Evolutionary conservation across 2,329 filamentous ascomycete genomes (phyloP), one percentile per base, ranked within the genome.

Genomic region (Hymenoscyphus infarciens): DNA sequence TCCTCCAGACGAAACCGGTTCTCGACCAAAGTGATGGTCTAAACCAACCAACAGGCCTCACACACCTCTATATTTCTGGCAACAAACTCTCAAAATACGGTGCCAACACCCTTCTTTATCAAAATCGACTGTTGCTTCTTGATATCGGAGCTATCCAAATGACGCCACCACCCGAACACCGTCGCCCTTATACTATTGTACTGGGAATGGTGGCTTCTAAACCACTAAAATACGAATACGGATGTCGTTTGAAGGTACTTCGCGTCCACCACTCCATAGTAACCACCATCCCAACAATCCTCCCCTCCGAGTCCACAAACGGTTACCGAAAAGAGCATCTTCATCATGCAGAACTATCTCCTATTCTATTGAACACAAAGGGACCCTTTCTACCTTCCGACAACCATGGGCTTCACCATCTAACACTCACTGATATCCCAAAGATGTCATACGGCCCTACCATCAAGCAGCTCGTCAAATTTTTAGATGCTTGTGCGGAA

Each of bases 191-290:
- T 38, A 56, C 62, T 22, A 61, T 56, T 60, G 3, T 68, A 61
- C 56, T 62, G 60, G 45, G 33, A 6, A 60, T 58, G 53, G 29
- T 58, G 4, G 52, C 27, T 22, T 11, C 38, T 31, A 29, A n/a
- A 19, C 31, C 57, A 62, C 6, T 65, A 74, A 73, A 74, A 75
- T 0, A 70, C 65, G 78, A 0, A 77, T 84, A 67, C 66, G 82
- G 8, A 80, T 85, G 61, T 78, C 83, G 83, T 65, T 74, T 87
- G 4, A 79, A 81, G 35, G 75, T 75, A 1, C 73, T 87, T 1
- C 79, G 81, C 13, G 75, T 86, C 5, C 85, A 88, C 59, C 85
- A 88, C 70, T 87, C 84, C 0, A 66, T 87, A 1, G 78, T 87
- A 5, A 88, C 85, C 0, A 78, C 80, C 49, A 76, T 83, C 8